Evolutionary conservation across 306 rosid species (phyloP), one percentile per base, ranked within the genome.

Genomic region (Hippophae gyantsensis): DNA sequence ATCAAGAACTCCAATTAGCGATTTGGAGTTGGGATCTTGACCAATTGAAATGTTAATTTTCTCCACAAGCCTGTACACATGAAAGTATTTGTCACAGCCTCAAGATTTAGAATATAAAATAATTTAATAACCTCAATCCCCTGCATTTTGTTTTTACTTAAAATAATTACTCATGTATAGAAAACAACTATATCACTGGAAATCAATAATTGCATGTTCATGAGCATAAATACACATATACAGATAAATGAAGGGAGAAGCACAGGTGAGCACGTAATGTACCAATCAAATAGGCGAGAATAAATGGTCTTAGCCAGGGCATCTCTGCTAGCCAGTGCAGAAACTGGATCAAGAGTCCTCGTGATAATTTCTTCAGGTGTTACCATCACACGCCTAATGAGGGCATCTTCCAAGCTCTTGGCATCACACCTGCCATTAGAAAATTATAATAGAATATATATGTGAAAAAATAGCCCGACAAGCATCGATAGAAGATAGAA

Each of bases 341-440:
- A 8, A 7, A 45, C 48, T 7, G 9, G 48, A 45, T 45, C 48
- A 45, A 45, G 48, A 45, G 48, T 8, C 8, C 10, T 45, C 12
- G 48, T 45, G 12, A 45, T 93, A 74, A 93, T 65, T 70, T 93
- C 99, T 82, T 93, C 99, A 7, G 99, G 99, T 0, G 99, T 93
- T 70, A 93, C 97, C 99, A 93, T 93, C 63, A 89, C 99, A 80
- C 99, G 99, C 68, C 86, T 67, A 67, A 93, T 93, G 65, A 93
- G 71, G 46, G 99, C 97, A 69, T 86, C 99, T 80, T 93, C 99
- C 95, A 93, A 84, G 75, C 97, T 86, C 86, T 81, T 89, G 50
- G 80, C 87, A 74, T 93, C 86, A 75, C 99, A 93, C 81, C 99
- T 82, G 60, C 38, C 38, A 32, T 32, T 48, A 60, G 53, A 23